Evolutionary conservation across 352 stramenopile species (phyloP).

Genomic region (Phytophthora idaei): DNA sequence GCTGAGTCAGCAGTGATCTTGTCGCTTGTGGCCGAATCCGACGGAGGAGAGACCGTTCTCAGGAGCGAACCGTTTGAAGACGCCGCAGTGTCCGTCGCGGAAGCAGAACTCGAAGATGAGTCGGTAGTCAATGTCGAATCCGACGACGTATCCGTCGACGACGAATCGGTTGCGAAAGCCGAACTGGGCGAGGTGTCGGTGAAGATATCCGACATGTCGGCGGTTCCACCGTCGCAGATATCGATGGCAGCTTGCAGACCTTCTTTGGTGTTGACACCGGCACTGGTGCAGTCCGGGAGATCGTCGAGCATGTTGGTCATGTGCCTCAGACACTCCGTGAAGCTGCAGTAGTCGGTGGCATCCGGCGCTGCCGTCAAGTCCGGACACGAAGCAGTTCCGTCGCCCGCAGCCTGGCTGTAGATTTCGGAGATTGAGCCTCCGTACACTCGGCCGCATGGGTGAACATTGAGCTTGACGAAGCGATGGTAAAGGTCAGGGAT

Average conservation of each 20-base stretch:
- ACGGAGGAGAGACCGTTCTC: not conserved
- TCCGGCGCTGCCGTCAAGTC: conserved; percentile 13
- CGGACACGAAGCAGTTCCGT: conserved; percentile 14
- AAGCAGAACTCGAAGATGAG: conserved; percentile 6
- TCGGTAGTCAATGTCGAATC: not conserved
- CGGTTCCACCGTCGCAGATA: conserved; percentile 15
- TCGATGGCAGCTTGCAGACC: conserved; percentile 15
- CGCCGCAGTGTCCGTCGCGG: not conserved
- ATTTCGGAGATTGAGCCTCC: conserved; percentile 7
- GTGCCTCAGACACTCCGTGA: conserved; percentile 16
- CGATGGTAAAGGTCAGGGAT: not conserved
- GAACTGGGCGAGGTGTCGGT: conserved; percentile 13
- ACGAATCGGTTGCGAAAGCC: not conserved
- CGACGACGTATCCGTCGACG: not conserved
- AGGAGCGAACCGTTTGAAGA: not conserved
- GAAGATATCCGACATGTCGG: conserved; percentile 14
- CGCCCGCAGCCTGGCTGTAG: conserved; percentile 14
- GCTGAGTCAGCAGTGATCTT: conserved; percentile 14
- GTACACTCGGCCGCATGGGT: conserved; percentile 22
- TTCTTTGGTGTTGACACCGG: conserved; percentile 24
- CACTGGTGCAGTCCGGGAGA: conserved; percentile 27
- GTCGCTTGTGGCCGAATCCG: conserved; percentile 20
- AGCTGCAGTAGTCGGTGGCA: conserved; percentile 19
- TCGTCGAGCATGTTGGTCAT: conserved; percentile 13
- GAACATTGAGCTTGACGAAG: not conserved